Evolutionary conservation across 2,329 filamentous ascomycete species (phyloP).

Genomic region (Cordyceps cateniannulata): DNA sequence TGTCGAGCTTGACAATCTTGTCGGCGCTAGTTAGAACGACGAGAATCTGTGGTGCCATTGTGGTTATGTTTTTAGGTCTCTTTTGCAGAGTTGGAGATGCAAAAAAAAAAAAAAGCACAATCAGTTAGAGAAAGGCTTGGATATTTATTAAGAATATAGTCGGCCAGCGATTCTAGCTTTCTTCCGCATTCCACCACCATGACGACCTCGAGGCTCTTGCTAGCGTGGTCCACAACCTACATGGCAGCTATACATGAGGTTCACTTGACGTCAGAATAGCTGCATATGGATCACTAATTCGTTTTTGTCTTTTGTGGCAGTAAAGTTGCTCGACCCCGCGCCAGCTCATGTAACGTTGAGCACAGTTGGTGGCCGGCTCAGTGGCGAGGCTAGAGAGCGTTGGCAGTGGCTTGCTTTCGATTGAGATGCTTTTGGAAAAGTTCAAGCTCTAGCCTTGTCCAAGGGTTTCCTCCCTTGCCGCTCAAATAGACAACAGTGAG

Average conservation of each 20-base stretch:
- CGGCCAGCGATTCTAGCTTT: background rate
- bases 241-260: background rate
- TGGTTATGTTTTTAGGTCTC: slow-evolving; percentile 7
- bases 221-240: background rate
- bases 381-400: background rate
- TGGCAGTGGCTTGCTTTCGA: background rate
- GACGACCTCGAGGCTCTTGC: background rate
- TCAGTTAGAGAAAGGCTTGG: background rate
- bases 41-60: slow-evolving; percentile 56
- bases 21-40: slow-evolving; percentile 62
- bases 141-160: background rate
- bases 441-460: no score
- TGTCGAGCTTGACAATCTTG: slow-evolving; percentile 39
- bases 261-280: slow-evolving; percentile 8
- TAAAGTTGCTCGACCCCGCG: background rate
- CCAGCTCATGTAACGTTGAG: background rate
- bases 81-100: background rate
- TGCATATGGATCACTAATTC: background rate
- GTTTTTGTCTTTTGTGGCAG: background rate
- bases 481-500: no score
- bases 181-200: background rate
- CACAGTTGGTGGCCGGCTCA: background rate
- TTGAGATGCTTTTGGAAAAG: no score
- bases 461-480: no score
- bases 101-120: background rate